Conservation (phyloP, 2,329 filamentous ascomycete species). For the Coniochaeta prunicola region DNA sequence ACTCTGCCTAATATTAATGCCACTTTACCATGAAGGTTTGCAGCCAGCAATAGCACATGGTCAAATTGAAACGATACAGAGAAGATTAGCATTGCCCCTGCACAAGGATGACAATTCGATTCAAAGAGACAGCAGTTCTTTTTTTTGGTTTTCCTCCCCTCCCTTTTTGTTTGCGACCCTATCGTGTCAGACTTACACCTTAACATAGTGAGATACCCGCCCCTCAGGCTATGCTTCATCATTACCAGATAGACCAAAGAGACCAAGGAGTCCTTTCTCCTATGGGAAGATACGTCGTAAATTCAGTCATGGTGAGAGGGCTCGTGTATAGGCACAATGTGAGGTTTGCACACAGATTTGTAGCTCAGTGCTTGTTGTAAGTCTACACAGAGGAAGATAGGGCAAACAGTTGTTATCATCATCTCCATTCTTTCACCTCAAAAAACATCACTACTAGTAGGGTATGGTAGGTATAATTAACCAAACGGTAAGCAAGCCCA, state of each 20-base stretch:
- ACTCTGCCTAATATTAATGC: not conserved
- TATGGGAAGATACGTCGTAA: no score
- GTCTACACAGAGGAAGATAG: not conserved
- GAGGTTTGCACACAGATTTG: no score
- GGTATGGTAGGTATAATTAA: not conserved
- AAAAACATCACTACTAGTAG: not conserved
- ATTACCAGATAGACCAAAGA: no score
- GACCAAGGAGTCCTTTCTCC: no score
- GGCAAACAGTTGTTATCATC: not conserved
- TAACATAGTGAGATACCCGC: no score
- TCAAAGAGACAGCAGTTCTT: not conserved
- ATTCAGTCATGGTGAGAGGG: no score
- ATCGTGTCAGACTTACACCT: no score
- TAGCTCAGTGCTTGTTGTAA: no score
- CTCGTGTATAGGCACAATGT: no score
- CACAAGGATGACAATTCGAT: not conserved
- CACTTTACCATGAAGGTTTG: not conserved
- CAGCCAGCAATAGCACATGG: not conserved
- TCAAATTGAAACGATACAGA: not conserved
- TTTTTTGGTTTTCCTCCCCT: not conserved
- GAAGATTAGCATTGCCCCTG: not conserved
- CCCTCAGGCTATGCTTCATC: no score
- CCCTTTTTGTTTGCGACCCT: not conserved
- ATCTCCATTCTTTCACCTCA: not conserved
- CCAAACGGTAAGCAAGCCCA: not conserved